Percentiles rank a stretch among this genome's conserved stretches.
Evolutionary conservation across 768 basidiomycete species (phyloP).

Genomic region (Myochromella boudieri): DNA sequence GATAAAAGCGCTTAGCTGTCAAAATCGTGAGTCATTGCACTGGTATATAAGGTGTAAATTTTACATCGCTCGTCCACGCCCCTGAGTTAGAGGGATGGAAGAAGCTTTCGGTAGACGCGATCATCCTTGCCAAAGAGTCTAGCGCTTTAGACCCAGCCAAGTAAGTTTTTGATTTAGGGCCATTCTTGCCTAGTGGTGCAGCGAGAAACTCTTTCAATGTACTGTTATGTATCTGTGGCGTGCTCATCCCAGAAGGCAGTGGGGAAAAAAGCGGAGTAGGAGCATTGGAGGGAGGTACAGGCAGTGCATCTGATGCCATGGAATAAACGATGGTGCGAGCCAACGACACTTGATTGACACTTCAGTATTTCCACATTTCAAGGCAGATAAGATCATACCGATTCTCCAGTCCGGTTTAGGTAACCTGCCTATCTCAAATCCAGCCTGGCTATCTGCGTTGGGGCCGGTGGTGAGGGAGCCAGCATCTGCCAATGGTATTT

Average conservation of each 20-base stretch:
- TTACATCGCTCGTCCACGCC: slow-evolving; percentile 74
- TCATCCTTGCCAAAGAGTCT: slow-evolving; percentile 80
- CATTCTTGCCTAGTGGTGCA: slow-evolving; percentile 52
- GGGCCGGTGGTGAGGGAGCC: slow-evolving; percentile 78
- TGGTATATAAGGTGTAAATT: slow-evolving; percentile 16
- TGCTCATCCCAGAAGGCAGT: slow-evolving; percentile 58
- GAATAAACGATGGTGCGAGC: slow-evolving; percentile 88
- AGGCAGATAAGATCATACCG: slow-evolving; percentile 37
- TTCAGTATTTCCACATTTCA: slow-evolving; percentile 12
- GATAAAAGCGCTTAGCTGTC: slow-evolving; percentile 78
- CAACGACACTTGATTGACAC: slow-evolving; percentile 55
- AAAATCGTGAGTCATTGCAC: background rate
- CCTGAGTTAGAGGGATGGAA: slow-evolving; percentile 92
- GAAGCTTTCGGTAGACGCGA: slow-evolving; percentile 86
- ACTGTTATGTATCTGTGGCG: slow-evolving; percentile 48
- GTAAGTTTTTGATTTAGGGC: slow-evolving; percentile 49
- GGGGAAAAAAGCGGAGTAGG: slow-evolving; percentile 80
- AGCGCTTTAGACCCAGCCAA: slow-evolving; percentile 84
- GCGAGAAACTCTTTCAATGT: slow-evolving; percentile 58
- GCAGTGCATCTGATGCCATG: slow-evolving; percentile 67
- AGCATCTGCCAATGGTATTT: slow-evolving; percentile 70
- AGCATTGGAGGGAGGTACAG: slow-evolving; percentile 56
- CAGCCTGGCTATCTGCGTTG: slow-evolving; percentile 68
- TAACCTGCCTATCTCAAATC: slow-evolving; percentile 71
- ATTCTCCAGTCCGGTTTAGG: slow-evolving; percentile 77